Conservation (phyloP, 495 filamentous ascomycete species). For the Podospora pseudoanserina region DNA sequence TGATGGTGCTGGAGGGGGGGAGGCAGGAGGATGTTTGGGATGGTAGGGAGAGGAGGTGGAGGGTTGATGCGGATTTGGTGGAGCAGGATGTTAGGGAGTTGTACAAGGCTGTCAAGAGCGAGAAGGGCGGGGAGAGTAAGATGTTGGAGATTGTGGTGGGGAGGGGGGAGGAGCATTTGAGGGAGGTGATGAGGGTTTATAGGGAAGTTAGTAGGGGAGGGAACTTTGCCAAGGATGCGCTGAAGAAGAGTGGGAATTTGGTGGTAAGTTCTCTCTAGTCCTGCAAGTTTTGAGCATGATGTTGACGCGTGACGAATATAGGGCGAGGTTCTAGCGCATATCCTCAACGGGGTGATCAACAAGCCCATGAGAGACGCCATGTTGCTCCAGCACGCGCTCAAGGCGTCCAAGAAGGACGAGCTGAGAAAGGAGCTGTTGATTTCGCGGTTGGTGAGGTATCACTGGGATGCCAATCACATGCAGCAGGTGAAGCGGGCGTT, state of each 20-base stretch:
- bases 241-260: slow-evolving; percentile 83
- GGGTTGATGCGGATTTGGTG: slow-evolving; percentile 50
- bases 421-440: slow-evolving; percentile 80
- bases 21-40: slow-evolving; percentile 71
- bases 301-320: slow-evolving; percentile 30
- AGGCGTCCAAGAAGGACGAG: slow-evolving; percentile 55
- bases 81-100: slow-evolving; percentile 70
- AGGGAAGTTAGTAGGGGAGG: slow-evolving; percentile 58
- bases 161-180: slow-evolving; percentile 73
- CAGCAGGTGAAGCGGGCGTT: slow-evolving; percentile 67
- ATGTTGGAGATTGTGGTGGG: slow-evolving; percentile 86
- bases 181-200: slow-evolving; percentile 73
- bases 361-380: slow-evolving; percentile 90
- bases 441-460: slow-evolving; percentile 71
- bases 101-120: slow-evolving; percentile 62
- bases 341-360: slow-evolving; percentile 95
- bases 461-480: slow-evolving; percentile 80
- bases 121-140: slow-evolving; percentile 80
- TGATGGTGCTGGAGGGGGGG: slow-evolving; percentile 75
- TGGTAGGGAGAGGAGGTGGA: slow-evolving; percentile 38
- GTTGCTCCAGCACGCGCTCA: slow-evolving; percentile 88
- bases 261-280: slow-evolving; percentile 60
- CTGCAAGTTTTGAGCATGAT: not conserved
- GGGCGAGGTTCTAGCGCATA: slow-evolving; percentile 93
- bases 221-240: slow-evolving; percentile 84